Conservation (phyloP, 768 basidiomycete genomes). For the Podaxis sp. region DNA sequence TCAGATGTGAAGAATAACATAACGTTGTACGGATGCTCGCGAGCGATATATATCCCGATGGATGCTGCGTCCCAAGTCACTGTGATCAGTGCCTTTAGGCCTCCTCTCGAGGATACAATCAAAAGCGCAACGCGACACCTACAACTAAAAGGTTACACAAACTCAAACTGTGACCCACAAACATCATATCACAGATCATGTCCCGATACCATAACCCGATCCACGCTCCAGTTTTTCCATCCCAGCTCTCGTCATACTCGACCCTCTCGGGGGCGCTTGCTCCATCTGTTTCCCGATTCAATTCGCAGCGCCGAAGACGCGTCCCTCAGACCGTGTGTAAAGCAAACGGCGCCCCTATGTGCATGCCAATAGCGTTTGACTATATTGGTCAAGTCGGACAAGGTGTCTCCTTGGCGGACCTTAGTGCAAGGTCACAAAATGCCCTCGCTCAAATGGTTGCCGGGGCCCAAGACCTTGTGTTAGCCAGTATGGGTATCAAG, state of each 20-base stretch:
- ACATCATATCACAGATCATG: background rate
- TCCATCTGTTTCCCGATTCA: background rate
- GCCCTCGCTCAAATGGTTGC: conserved; percentile 10
- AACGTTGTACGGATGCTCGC: conserved; percentile 1
- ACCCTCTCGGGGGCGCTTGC: conserved; percentile 4
- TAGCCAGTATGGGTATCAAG: conserved; percentile 1
- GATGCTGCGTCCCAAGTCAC: background rate
- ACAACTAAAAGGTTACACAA: background rate
- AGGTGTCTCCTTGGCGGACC: conserved; percentile 8
- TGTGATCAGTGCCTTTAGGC: background rate
- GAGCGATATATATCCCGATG: conserved; percentile 9
- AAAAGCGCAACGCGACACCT: background rate
- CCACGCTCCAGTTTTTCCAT: conserved; percentile 6
- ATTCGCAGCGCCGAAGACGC: background rate
- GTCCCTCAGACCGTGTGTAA: conserved; percentile 9
- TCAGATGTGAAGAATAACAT: conserved; percentile 7
- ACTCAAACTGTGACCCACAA: background rate
- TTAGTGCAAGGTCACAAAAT: conserved; percentile 4
- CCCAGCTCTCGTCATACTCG: conserved; percentile 4
- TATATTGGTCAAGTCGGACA: conserved; percentile 3
- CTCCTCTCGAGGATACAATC: background rate
- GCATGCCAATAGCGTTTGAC: conserved; percentile 6
- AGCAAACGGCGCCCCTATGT: background rate
- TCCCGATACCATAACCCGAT: conserved; percentile 4
- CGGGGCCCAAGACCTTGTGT: conserved; percentile 12